These are phyloP conservation scores for Cornus suecica DNA, from an alignment of 148 eudicot species.

Conservation along the genomic window DNA sequence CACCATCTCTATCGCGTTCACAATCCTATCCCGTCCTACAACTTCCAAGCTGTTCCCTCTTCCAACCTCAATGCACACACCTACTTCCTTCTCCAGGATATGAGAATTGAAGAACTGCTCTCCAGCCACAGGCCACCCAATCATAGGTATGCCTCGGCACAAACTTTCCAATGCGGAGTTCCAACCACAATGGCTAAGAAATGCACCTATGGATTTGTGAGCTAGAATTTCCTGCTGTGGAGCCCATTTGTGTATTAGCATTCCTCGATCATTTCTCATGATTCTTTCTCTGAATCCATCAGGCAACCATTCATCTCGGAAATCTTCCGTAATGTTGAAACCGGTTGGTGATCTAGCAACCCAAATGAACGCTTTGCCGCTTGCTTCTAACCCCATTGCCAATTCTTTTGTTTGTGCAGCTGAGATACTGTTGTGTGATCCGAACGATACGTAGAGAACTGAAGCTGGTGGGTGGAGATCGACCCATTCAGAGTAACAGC, in stretches of 20 bases:
- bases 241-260: background rate
- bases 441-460: slow-evolving; percentile 6
- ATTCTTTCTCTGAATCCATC: slow-evolving; percentile 3
- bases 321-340: background rate
- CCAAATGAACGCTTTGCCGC: slow-evolving; percentile 15
- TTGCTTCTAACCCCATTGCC: slow-evolving; percentile 11
- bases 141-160: background rate
- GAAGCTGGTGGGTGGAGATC: slow-evolving; percentile 3
- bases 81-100: slow-evolving; percentile 13
- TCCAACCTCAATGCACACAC: slow-evolving; percentile 12
- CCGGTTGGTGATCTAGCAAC: slow-evolving; percentile 3
- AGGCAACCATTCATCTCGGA: slow-evolving; percentile 8
- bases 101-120: slow-evolving; percentile 11
- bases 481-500: slow-evolving; percentile 9
- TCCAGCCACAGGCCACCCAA: slow-evolving; percentile 3
- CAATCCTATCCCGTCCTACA: background rate
- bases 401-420: slow-evolving; percentile 3
- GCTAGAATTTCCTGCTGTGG: slow-evolving; percentile 11
- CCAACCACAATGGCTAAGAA: slow-evolving; percentile 12
- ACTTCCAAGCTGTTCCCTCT: background rate
- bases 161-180: slow-evolving; percentile 11
- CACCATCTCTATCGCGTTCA: background rate
- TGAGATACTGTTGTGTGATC: slow-evolving; percentile 7
- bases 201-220: slow-evolving; percentile 5
- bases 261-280: background rate